Base-by-base conservation (phyloP, 306 rosid genomes). In the Vigna unguiculata region DNA sequence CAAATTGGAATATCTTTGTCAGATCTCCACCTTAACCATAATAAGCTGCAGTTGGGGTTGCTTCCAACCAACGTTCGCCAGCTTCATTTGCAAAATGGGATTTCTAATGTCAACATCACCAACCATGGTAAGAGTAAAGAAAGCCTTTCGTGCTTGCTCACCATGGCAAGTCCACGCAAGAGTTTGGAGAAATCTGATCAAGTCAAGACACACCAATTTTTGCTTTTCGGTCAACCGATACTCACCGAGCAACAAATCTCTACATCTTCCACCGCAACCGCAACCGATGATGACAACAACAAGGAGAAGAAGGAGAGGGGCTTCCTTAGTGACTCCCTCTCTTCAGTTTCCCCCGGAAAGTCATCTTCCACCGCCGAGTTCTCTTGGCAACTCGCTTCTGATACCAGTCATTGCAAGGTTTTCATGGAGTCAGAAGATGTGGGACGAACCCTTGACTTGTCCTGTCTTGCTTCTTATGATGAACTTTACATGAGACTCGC, bases 171-270 rank as follows among this genome's bases (percentile, higher is more conserved):
- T 77, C 84, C 96, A 48, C 83, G 75, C 24, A 90, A 83, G 72
- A 90, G 75, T 80, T 48, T 76, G 88, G 96, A 92, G 83, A 85
- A 90, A 77, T 83, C 96, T 71, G 96, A 86, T 83, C 62, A 74
- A 48, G 88, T 80, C 21, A 91, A 91, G 90, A 83, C 82, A 83
- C 96, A 91, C 85, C 92, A 86, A 70, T 95, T 95, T 82, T 69
- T 86, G 43, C 99, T 95, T 86, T 95, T 95, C 47, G 99, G 99
- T 82, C 95, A 95, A 83, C 98, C 92, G n/a, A 95, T 95, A 78
- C 89, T 91, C 74, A 92, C 98, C 0, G 99, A 95, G 84, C 97
- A 95, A 87, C 96, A 95, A 81, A 88, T 92, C 21, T 84, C 91
- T 77, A 80, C 58, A 72, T 57, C 83, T 73, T 85, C 91, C n/a